Percentiles rank a stretch among this genome's conserved stretches.
Evolutionary conservation across 768 basidiomycete genomes (phyloP).

Genomic region (Boletus rubescentipes): DNA sequence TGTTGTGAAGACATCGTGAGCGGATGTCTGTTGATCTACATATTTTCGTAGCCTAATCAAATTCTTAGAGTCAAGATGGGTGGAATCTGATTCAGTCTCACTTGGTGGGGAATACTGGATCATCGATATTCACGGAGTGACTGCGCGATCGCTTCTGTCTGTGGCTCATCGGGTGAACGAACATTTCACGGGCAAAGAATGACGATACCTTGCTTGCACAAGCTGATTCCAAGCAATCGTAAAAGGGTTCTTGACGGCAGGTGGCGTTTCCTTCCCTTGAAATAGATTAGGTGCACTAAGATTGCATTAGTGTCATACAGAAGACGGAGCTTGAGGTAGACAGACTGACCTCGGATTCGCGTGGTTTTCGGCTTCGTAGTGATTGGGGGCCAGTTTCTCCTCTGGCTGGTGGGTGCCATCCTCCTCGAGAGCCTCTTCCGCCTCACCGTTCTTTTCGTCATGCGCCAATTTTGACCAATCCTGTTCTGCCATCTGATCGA

Average conservation of each 20-base stretch:
- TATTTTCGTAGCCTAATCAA: slow-evolving; percentile 9
- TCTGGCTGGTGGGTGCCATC: not conserved
- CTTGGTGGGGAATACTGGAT: slow-evolving; percentile 20
- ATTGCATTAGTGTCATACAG: not conserved
- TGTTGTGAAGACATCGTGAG: slow-evolving; percentile 6
- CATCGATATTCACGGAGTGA: slow-evolving; percentile 14
- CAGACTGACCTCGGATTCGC: not conserved
- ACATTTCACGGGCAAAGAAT: not conserved
- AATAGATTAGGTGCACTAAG: not conserved
- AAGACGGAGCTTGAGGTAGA: not conserved
- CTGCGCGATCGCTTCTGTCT: slow-evolving; percentile 29
- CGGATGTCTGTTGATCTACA: not conserved
- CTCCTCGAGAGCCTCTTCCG: slow-evolving; percentile 13
- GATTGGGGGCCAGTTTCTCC: not conserved
- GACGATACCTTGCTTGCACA: slow-evolving; percentile 13
- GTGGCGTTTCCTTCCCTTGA: not conserved
- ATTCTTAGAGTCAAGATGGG: not conserved
- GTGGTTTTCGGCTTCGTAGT: not conserved
- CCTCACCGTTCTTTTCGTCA: slow-evolving; percentile 13
- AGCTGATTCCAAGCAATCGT: slow-evolving; percentile 22
- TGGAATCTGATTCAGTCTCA: slow-evolving; percentile 4
- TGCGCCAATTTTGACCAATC: slow-evolving; percentile 19
- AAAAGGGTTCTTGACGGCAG: slow-evolving; percentile 17
- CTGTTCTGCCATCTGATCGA: slow-evolving; percentile 27
- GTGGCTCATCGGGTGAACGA: not conserved